phyloP scores from a whole-genome alignment of 208 protist species.

The Wallacemonas sp. region DNA sequence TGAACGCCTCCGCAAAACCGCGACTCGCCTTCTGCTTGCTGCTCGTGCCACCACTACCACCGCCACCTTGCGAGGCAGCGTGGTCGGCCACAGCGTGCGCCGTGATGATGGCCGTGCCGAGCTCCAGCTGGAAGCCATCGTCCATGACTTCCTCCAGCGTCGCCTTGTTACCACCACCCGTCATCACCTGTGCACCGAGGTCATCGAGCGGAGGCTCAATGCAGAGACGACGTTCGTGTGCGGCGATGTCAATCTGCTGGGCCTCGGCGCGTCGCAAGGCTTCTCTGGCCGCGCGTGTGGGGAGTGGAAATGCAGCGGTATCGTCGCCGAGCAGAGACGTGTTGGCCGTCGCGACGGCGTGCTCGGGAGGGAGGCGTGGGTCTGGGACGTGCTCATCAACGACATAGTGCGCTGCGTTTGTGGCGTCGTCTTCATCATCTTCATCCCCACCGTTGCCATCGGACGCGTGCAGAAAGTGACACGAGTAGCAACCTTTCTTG shows the following conservation, averaged over 20 bases:
- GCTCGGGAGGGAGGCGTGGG: no score
- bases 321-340: no score
- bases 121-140: constrained; percentile 22
- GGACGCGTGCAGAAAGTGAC: not conserved
- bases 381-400: no score
- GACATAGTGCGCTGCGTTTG: constrained; percentile 6
- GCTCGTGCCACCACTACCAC: no score
- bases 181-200: constrained; percentile 20
- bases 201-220: constrained; percentile 27
- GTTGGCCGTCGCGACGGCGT: no score
- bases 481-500: not conserved
- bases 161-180: constrained; percentile 8
- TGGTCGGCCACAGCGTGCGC: not conserved
- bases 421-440: not conserved
- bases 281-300: no score
- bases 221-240: constrained; percentile 22
- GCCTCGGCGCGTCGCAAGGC: constrained; percentile 29
- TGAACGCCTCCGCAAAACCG: no score
- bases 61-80: no score
- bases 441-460: not conserved
- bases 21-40: no score
- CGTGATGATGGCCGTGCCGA: constrained; percentile 13
- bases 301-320: no score
- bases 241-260: constrained; percentile 30
- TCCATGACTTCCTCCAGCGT: constrained; percentile 13